Conservation (phyloP, 257 asterid genomes). For the Lavandula angustifolia region DNA sequence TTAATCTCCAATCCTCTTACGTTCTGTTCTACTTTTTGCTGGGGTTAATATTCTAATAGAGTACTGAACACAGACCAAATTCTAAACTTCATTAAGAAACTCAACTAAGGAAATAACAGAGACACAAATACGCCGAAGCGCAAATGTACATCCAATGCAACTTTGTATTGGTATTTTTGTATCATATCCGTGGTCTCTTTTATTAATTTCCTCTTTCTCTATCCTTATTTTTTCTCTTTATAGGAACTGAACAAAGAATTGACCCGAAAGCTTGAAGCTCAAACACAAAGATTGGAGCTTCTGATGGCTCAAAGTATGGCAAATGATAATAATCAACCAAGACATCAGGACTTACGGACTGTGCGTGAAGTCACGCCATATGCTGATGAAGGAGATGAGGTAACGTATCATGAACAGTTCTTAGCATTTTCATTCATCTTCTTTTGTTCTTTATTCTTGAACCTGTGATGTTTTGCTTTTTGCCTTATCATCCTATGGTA, state of each 20-base stretch:
- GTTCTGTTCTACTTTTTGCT: not conserved
- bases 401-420: constrained; percentile 42
- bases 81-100: too few species aligned
- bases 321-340: constrained; percentile 50
- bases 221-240: constrained; percentile 33
- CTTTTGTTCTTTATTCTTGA: not conserved
- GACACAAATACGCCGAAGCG: too few species aligned
- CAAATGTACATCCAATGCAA: too few species aligned
- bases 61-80: too few species aligned
- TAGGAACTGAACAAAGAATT: constrained; percentile 86
- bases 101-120: too few species aligned
- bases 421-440: constrained; percentile 1
- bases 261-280: constrained; percentile 84
- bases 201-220: constrained; percentile 12
- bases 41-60: not conserved
- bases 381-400: constrained; percentile 99
- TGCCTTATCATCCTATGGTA: not conserved
- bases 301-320: constrained; percentile 86
- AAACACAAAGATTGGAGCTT: constrained; percentile 94
- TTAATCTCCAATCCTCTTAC: not conserved
- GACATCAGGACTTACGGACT: constrained; percentile 50
- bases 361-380: constrained; percentile 49
- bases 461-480: not conserved
- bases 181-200: constrained; percentile 6
- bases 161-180: constrained; percentile 9